A percentile compares a stretch with the other conserved stretches of the same genome.
phyloP scores from a whole-genome alignment of 2,329 filamentous ascomycete genomes.

The Chaetomiaceae sp. region DNA sequence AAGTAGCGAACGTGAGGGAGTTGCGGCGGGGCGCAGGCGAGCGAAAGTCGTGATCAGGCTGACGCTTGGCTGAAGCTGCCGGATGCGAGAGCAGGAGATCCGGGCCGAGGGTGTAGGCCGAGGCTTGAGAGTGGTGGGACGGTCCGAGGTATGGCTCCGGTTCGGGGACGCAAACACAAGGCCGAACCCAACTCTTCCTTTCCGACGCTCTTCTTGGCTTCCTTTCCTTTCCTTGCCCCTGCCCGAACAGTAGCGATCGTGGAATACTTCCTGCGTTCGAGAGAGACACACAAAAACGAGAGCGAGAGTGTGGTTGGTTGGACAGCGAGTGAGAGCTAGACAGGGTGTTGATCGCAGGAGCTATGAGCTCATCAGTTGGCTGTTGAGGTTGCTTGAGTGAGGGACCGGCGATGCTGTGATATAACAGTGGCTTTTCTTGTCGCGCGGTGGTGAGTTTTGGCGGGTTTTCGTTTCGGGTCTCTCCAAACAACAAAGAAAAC shows the following conservation, averaged over 20 bases:
- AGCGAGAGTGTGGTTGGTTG: conserved; percentile 15
- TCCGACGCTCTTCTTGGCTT: too few relatives aligned
- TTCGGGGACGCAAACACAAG: too few relatives aligned
- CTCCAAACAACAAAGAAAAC: conserved; percentile 33
- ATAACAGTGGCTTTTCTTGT: too few relatives aligned
- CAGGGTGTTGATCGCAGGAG: conserved; percentile 12
- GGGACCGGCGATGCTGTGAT: too few relatives aligned
- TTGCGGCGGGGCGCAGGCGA: conserved; percentile 16
- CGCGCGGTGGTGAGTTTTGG: conserved; percentile 2
- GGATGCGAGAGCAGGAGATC: neutral
- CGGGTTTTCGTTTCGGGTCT: conserved; percentile 20
- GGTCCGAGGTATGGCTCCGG: too few relatives aligned
- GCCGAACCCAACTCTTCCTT: neutral
- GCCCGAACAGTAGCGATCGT: conserved; percentile 36
- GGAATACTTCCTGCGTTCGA: conserved; percentile 16
- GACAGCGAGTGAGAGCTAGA: conserved; percentile 19
- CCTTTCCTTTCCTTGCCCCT: conserved; percentile 17
- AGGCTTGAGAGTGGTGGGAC: neutral
- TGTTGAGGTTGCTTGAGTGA: conserved; percentile 3
- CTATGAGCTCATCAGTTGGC: neutral
- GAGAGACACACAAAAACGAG: conserved; percentile 27
- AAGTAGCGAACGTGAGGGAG: conserved; percentile 24
- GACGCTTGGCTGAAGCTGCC: conserved; percentile 10
- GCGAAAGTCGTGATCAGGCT: conserved; percentile 9
- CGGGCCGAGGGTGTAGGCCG: neutral